These are phyloP conservation scores for Blastobotrys apis DNA, from an alignment of 1,139 yeast species.

Conservation along the genomic window DNA sequence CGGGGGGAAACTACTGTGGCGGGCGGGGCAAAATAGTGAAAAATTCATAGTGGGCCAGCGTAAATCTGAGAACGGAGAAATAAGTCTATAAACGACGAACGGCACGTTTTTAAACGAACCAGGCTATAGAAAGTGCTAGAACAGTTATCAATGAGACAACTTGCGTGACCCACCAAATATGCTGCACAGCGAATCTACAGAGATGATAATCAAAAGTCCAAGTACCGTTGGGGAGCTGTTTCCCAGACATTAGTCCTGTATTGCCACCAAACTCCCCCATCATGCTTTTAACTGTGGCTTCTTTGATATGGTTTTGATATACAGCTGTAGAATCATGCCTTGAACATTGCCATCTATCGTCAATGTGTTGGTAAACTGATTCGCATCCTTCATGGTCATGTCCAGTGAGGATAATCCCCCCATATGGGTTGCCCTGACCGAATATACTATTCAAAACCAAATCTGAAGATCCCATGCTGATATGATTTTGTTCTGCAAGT, in stretches of 20 bases:
- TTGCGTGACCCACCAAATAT: conserved; percentile 91
- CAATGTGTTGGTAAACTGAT: conserved; percentile 44
- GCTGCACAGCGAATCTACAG: conserved; percentile 86
- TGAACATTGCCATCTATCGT: conserved; percentile 13
- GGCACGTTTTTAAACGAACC: too few species aligned
- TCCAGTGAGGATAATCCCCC: conserved; percentile 82
- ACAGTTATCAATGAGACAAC: conserved; percentile 37
- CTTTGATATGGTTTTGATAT: conserved; percentile 42
- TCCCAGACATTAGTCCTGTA: conserved; percentile 78
- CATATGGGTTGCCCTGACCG: conserved; percentile 39
- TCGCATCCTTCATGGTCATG: conserved; percentile 97
- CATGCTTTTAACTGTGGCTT: conserved; percentile 83
- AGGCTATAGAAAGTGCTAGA: background rate
- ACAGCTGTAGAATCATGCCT: conserved; percentile 22
- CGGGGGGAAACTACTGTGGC: background rate
- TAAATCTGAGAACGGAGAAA: background rate
- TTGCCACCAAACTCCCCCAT: conserved; percentile 96
- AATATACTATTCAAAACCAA: conserved; percentile 65
- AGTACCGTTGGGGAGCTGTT: conserved; percentile 33
- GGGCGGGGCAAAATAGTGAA: background rate
- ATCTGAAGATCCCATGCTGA: conserved; percentile 62
- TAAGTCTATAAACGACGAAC: too few species aligned
- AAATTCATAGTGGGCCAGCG: background rate
- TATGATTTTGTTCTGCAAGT: conserved; percentile 76
- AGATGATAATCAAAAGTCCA: conserved; percentile 70